phyloP scores from a whole-genome alignment of 2,329 filamentous ascomycete species.

The Apiospora koreana region DNA sequence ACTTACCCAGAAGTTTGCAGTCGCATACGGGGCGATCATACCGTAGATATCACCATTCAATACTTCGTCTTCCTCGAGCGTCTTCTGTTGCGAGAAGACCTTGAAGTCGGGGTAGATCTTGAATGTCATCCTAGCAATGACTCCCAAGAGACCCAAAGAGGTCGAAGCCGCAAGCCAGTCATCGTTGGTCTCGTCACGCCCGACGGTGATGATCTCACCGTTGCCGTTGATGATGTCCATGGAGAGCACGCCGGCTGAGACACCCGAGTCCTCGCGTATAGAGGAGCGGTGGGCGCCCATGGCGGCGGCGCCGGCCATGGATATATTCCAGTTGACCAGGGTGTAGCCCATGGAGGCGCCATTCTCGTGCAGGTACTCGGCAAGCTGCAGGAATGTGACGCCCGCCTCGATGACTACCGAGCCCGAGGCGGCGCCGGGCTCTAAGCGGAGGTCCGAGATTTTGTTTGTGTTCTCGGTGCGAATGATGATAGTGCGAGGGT shows the following conservation, averaged over 20 bases:
- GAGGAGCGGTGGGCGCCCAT: constrained; percentile 54
- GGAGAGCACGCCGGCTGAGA: constrained; percentile 48
- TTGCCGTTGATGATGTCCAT: constrained; percentile 51
- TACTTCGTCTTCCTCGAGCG: constrained; percentile 48
- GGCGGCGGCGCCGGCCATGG: constrained; percentile 49
- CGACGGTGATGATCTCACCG: constrained; percentile 43
- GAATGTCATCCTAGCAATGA: constrained; percentile 50
- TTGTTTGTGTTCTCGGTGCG: constrained; percentile 45
- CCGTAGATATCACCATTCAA: constrained; percentile 51
- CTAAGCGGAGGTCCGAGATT: constrained; percentile 46
- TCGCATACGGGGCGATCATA: constrained; percentile 51
- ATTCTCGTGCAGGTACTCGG: constrained; percentile 48
- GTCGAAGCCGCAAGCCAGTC: constrained; percentile 54
- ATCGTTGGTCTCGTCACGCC: constrained; percentile 43
- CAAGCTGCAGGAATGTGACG: constrained; percentile 53
- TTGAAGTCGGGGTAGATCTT: constrained; percentile 53
- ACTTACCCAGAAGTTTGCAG: constrained; percentile 51
- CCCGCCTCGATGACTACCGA: constrained; percentile 51
- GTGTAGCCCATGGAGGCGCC: constrained; percentile 50
- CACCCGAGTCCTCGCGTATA: constrained; percentile 49
- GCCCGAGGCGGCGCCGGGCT: constrained; percentile 36
- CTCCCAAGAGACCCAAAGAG: constrained; percentile 48
- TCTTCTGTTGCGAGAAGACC: constrained; percentile 51
- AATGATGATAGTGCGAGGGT: constrained; percentile 47
- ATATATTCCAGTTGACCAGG: constrained; percentile 56